Evolutionary conservation across 805 yeast species (phyloP), one percentile per base, ranked within the genome.

Genomic region (Yamadazyma takamatsuzukensis): DNA sequence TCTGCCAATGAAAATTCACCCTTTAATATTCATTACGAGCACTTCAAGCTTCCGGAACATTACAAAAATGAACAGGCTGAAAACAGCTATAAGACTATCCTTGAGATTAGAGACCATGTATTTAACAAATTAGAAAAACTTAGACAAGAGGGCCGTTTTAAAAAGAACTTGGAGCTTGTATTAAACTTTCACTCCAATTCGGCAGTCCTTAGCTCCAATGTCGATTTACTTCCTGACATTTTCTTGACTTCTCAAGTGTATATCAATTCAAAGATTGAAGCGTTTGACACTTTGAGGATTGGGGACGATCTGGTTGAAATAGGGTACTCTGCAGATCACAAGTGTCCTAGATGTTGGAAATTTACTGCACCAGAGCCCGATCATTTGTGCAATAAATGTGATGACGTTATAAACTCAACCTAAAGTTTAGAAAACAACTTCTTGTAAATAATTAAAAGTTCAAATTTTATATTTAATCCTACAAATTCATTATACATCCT

Each of bases 281-380:
- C 6, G 6, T 30, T 37, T 18, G 37, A 29, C 10, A 19, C 9
- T 25, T 35, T 34, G 21, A 41, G 23, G 14, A 56, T 48, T 31
- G 60, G 63, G 12, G 19, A 18, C 15, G 21, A 30, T 4, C 24
- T 31, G n/a, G 22, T 37, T 10, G 55, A 47, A 2, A 70, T 82
- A 2, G 56, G 66, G 6, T 64, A 68, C 4, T 71, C 87, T 0
- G 33, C 47, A 0, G 49, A 63, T 2, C 59, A 61, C 32, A 88
- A 88, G 49, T 93, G 98, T 54, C 95, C 96, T 5, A 73, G 98
- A 53, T 93, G 98, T 59, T 93, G 98, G 98, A 85, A 85, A 49
- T 78, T 61, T 51, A 74, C 74, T 6, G 64, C 94, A 0, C 56
- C 49, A 0, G 45, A 40, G 0, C 77, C 70, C 21, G 76, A 76